A percentile compares a stretch with the other conserved stretches of the same genome.
These are phyloP conservation scores for Tylopilus sp. DNA, from an alignment of 768 basidiomycete genomes.

Conservation along the genomic window DNA sequence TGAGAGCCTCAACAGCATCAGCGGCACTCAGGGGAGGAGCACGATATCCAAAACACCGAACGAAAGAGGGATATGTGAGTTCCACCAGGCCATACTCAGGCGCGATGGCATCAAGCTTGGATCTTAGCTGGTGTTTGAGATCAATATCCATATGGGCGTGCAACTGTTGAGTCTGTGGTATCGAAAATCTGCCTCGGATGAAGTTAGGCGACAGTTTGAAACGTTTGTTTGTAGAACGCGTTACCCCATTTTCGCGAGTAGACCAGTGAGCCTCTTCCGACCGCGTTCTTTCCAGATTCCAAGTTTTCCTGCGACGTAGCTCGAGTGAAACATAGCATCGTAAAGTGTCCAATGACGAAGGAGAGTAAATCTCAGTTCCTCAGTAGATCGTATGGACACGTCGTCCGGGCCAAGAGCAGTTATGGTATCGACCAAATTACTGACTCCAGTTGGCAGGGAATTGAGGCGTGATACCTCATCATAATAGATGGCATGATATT, in stretches of 20 bases:
- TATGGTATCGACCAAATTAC: constrained; percentile 38
- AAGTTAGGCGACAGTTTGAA: constrained; percentile 8
- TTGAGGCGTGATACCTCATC: constrained; percentile 95
- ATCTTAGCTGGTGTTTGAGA: constrained; percentile 74
- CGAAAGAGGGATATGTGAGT: constrained; percentile 90
- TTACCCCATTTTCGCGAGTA: constrained; percentile 99
- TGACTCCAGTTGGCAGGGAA: constrained; percentile 44
- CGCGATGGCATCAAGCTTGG: constrained; percentile 83
- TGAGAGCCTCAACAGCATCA: constrained; percentile 88
- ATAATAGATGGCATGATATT: constrained; percentile 71
- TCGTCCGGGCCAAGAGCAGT: constrained; percentile 78
- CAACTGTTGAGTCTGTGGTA: constrained; percentile 90
- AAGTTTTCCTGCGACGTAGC: constrained; percentile 91
- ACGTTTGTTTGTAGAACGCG: constrained; percentile 7
- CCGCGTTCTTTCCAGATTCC: constrained; percentile 97
- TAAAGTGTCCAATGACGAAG: constrained; percentile 98
- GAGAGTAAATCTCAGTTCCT: constrained; percentile 91
- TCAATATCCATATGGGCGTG: constrained; percentile 97
- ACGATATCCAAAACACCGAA: constrained; percentile 86
- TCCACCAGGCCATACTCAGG: constrained; percentile 96
- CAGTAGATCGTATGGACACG: constrained; percentile 71
- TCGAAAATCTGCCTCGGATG: constrained; percentile 69
- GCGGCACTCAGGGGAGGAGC: constrained; percentile 86
- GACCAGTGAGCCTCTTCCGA: constrained; percentile 80
- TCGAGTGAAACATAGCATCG: constrained; percentile 97